Evolutionary conservation across 1,284 basidiomycete genomes (phyloP), one percentile per base, ranked within the genome.

Genomic region (Taiwanofungus camphoratus): DNA sequence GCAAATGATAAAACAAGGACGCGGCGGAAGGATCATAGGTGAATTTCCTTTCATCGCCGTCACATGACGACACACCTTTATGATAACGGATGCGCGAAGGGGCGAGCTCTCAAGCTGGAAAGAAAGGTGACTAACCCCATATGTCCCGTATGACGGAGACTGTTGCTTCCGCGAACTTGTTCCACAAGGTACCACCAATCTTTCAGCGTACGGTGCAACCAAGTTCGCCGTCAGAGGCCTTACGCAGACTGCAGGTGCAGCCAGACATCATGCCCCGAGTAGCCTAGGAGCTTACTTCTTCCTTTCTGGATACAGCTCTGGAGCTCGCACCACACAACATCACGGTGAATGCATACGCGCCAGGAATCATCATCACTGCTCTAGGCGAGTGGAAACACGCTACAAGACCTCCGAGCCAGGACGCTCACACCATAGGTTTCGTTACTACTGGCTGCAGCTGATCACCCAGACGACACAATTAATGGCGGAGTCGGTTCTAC

Each of bases 1-100:
- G 20, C 59, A 62, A 40, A 59, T 66, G 58, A 43, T 61, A 37
- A 54, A 59, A 48, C 65, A 67, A 49, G 64, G 64, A 5, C 50
- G 51, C 3, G 65, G 65, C 0, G 65, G 65, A 3, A 53, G 62
- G 20, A 60, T 67, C 9, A 58, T 67, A 15, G 65, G 63, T 58
- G 4, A 31, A 29, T 11, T 23, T 2, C 13, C 29, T 12, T 9
- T 8, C 4, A n/a, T n/a, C 16, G 11, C n/a, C 16, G 18, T 13
- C 22, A 5, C 16, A 5, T 4, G 22, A 39, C 37, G 12, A 6
- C 5, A 5, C 19, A 21, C 15, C 15, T 18, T 16, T 18, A 16
- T 16, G 13, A 19, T 2, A 35, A 35, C 34, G 16, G 5, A 9
- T 24, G 3, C 29, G 3, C 7, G 24, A 18, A 45, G 43, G 43